Percentiles rank a stretch among this genome's conserved stretches.
Conservation (phyloP, 2,329 filamentous ascomycete genomes). For the Podosphaera aphanis region DNA sequence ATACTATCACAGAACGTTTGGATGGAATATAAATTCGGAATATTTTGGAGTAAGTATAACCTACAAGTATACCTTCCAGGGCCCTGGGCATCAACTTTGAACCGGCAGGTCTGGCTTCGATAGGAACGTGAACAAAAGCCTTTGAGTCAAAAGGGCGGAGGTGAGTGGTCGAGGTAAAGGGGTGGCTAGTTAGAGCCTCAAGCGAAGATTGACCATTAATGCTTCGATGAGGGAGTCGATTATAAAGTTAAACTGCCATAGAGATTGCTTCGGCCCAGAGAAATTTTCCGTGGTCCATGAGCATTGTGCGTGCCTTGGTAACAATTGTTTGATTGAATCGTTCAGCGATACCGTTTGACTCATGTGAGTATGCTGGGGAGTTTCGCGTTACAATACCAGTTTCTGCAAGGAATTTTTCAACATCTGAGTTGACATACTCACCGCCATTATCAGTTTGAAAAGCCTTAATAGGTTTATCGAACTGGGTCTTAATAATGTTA, state of each 20-base stretch:
- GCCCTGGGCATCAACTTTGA: neutral
- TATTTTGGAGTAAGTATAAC: neutral
- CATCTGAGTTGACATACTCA: neutral
- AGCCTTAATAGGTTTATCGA: neutral
- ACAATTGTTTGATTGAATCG: constrained; percentile 1
- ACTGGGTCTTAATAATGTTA: neutral
- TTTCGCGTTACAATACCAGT: neutral
- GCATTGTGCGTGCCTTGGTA: neutral
- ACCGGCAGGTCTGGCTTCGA: neutral
- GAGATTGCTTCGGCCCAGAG: neutral
- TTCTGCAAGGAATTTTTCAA: neutral
- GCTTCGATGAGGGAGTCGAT: neutral
- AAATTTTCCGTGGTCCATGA: neutral
- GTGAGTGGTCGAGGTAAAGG: neutral
- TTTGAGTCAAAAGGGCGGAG: neutral
- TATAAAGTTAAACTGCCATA: neutral
- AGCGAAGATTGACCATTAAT: neutral
- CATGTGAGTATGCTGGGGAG: neutral
- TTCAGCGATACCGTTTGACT: neutral
- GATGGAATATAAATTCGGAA: constrained; percentile 1
- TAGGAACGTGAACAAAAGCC: neutral
- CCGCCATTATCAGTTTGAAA: constrained; percentile 1
- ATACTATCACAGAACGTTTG: neutral
- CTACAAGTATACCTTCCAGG: neutral
- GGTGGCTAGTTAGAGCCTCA: neutral